Evolutionary conservation across 192 early-diverging fungal species (phyloP), one percentile per base, ranked within the genome.

Genomic region (Coemansia sp.): DNA sequence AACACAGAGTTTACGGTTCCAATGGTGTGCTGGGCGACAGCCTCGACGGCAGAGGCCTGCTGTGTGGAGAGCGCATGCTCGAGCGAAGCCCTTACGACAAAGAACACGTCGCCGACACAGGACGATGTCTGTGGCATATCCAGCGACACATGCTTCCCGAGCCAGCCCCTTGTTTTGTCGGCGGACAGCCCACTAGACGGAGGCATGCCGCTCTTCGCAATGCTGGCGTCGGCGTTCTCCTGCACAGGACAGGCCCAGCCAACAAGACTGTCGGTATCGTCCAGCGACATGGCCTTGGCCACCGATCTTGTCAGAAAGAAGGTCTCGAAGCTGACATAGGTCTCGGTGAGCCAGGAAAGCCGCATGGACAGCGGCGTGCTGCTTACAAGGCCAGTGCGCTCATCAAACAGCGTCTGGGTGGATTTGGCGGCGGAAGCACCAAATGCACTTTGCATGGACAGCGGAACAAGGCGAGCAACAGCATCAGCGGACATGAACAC

Each of bases 81-180:
- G 7, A 92, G 69, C 6, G 86, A 84, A 23, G 87, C 90, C 59
- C 91, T 89, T 22, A 92, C 70, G 38, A 99, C 89, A 70, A 91
- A 99, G 68, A 97, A 97, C 8, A 95, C 85, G 62, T 99, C 97
- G 42, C 94, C 97, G 10, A 97, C 95, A 61, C 90, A 81, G 4
- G 79, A 81, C 0, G 79, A 81, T 0, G 79, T 81, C 29, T 65
- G 62, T 28, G 63, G 61, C 13, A 65, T 52, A 27, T 54, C 59
- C 3, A 14, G 33, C 13, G 41, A 9, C 17, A 57, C n/a, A n/a
- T 57, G 33, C 9, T 36, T 57, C 37, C 37, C 29, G 36, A 36
- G 33, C 55, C 33, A 50, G 23, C 17, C 15, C 44, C 38, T 45
- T 8, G 29, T 14, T 25, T 36, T 45, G 59, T n/a, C 22, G 17